Evolutionary conservation across 208 protist genomes (phyloP), one percentile per base, ranked within the genome.

Genomic region (Trypanosoma rangeli): DNA sequence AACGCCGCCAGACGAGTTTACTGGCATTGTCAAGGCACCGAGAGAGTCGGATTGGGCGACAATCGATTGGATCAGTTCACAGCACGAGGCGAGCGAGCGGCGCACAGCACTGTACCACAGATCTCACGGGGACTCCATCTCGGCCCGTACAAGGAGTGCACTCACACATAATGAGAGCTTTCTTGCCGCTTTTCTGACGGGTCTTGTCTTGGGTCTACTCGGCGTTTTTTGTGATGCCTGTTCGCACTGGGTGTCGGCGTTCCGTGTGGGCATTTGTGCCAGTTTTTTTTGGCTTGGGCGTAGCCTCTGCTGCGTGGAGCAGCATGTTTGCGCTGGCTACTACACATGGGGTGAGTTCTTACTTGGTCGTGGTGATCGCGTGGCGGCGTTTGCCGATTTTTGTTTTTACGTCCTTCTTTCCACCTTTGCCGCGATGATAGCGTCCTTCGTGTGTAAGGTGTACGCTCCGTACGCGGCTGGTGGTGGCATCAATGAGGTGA

Each of bases 401-500:
- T 73, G 77, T 64, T 78, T 87, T 70, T 90, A 87, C 73, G 75
- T 87, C 2, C 22, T 66, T 29, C 68, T 85, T 56, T 87, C 82
- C 9, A 87, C 79, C 10, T 15, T 75, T 22, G 74, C 80, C 1
- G 81, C 82, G 0, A 71, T 84, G 9, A 65, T 74, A 33, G 78
- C 85, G 31, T 79, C 79, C 33, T 86, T 82, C 62, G 69, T 87
- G 35, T 90, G 85, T 70, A 79, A 82, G 62, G 78, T 78, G 16
- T 94, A 87, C 68, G 74, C 86, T n/a, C 85, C 85, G 13, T 90
- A 90, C 64, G 90, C 87, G 22, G 74, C 87, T 13, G 92, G 92
- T 49, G 88, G 84, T 35, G 92, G 92, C 33, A 97, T 97, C 44
- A 82, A 83, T 39, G 88, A 97, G 79, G 86, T 97, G 44, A 97